phyloP scores from a whole-genome alignment of 306 rosid genomes.

The Cotoneaster glaucophyllus region DNA sequence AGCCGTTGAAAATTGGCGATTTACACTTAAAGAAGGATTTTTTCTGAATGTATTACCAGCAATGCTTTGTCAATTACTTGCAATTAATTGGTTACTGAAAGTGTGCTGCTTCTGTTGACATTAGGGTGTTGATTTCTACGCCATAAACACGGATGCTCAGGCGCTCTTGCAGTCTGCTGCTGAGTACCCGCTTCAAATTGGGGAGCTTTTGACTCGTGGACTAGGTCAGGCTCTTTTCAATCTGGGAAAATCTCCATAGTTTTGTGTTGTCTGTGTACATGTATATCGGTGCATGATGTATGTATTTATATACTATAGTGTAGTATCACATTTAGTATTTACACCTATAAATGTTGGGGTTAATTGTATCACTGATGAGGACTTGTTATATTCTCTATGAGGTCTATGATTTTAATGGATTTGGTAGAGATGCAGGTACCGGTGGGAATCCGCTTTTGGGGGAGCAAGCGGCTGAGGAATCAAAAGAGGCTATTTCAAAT shows the following conservation, averaged over 20 bases:
- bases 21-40: neutral
- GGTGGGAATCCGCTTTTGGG: slow-evolving; percentile 99
- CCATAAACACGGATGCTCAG: slow-evolving; percentile 97
- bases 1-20: neutral
- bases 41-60: too few species aligned
- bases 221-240: slow-evolving; percentile 57
- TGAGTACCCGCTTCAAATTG: slow-evolving; percentile 82
- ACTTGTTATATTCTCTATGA: neutral
- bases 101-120: slow-evolving; percentile 26
- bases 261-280: neutral
- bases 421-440: slow-evolving; percentile 76
- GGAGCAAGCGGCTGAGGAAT: slow-evolving; percentile 98
- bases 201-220: slow-evolving; percentile 97
- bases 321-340: neutral
- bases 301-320: neutral
- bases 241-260: slow-evolving; percentile 5
- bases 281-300: neutral
- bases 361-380: too few species aligned
- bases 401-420: slow-evolving; percentile 27
- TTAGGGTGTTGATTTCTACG: slow-evolving; percentile 94
- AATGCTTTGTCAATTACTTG: neutral
- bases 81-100: slow-evolving; percentile 20
- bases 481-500: slow-evolving; percentile 74
- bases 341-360: too few species aligned
- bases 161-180: slow-evolving; percentile 83